Percentiles rank a stretch among this genome's conserved stretches.
Evolutionary conservation across 202 grass and related monocot genomes (phyloP).

Genomic region (Miscanthus sacchariflorus): DNA sequence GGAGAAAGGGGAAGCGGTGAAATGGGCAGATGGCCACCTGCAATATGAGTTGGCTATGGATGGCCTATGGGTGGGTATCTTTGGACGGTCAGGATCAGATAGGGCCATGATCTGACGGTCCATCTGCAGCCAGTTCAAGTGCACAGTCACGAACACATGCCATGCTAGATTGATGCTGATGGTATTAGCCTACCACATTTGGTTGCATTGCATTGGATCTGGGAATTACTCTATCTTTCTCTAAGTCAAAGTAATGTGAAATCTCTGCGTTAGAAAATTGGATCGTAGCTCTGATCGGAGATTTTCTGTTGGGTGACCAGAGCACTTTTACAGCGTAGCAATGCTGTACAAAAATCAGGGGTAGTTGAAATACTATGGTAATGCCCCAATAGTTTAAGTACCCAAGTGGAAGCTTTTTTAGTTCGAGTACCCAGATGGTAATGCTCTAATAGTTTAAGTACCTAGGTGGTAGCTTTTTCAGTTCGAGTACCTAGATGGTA

Average conservation of each 20-base stretch:
- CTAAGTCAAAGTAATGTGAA: neutral
- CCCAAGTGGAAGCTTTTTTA: too few relatives aligned
- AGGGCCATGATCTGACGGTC: conserved; percentile 16
- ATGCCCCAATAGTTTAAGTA: too few relatives aligned
- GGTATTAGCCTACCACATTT: conserved; percentile 4
- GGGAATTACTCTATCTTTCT: neutral
- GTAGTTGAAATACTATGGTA: too few relatives aligned
- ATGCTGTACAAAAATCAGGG: too few relatives aligned
- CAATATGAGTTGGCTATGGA: neutral
- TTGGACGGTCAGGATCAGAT: conserved; percentile 34
- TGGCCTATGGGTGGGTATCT: neutral
- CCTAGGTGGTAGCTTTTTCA: too few relatives aligned
- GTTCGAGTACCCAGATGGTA: too few relatives aligned
- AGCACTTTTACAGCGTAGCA: too few relatives aligned
- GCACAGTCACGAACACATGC: neutral
- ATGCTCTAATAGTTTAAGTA: too few relatives aligned
- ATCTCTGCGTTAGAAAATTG: too few relatives aligned
- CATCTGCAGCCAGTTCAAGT: neutral
- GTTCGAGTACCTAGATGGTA: too few relatives aligned
- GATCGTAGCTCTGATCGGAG: too few relatives aligned
- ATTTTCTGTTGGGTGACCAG: too few relatives aligned
- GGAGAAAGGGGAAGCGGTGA: conserved; percentile 31
- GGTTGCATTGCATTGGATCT: neutral
- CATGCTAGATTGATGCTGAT: neutral
- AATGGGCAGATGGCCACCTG: conserved; percentile 16